A percentile compares a stretch with the other conserved stretches of the same genome.
These are phyloP conservation scores for Pseudotsuga menziesii DNA, from an alignment of 75 land plant genomes.

Conservation along the genomic window DNA sequence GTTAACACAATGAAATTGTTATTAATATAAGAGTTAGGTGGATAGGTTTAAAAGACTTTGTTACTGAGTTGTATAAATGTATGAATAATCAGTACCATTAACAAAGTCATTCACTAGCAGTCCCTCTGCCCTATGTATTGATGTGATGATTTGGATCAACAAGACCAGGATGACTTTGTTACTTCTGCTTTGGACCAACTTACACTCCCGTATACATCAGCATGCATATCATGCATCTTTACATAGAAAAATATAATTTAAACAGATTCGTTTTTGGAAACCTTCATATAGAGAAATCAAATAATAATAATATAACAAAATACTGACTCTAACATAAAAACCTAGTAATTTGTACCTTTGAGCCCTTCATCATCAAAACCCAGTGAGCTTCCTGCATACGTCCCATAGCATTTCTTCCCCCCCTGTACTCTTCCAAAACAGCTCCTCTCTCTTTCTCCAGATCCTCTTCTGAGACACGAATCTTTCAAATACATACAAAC, in stretches of 20 bases:
- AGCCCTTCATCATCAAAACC: conserved; percentile 91
- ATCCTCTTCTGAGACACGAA: conserved; percentile 88
- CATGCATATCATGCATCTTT: not conserved
- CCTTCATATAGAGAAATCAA: not conserved
- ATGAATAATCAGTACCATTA: no score
- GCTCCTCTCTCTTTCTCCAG: conserved; percentile 98
- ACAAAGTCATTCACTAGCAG: not conserved
- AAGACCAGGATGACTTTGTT: not conserved
- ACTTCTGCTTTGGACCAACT: not conserved
- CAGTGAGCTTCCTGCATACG: conserved; percentile 98
- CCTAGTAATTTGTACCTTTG: conserved; percentile 47
- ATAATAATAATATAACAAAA: not conserved
- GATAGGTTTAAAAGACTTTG: not conserved
- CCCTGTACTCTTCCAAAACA: conserved; percentile 93
- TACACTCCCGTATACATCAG: not conserved
- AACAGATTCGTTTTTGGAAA: not conserved
- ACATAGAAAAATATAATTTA: not conserved
- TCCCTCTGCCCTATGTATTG: not conserved
- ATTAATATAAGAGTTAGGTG: not conserved
- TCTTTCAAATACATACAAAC: conserved; percentile 29
- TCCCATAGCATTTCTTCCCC: conserved; percentile 87
- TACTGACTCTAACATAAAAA: not conserved
- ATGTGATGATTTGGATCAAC: not conserved
- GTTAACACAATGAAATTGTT: not conserved
- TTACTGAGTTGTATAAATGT: no score